Evolutionary conservation across 495 filamentous ascomycete species (phyloP).

Genomic region (Lindgomyces ingoldianus): DNA sequence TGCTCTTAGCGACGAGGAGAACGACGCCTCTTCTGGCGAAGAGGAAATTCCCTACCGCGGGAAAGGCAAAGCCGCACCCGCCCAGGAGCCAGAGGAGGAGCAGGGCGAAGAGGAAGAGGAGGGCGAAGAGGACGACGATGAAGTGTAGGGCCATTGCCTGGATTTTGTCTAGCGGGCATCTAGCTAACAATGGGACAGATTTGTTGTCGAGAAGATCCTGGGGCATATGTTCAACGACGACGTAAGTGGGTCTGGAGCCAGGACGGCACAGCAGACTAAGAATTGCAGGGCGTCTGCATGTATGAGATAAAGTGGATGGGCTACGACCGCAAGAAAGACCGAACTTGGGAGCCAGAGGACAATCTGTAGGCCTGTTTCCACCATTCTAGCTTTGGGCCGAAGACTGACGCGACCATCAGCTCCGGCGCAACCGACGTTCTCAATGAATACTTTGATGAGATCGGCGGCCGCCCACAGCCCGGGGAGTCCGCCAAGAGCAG

Average conservation of each 20-base stretch:
- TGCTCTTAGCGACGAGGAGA: slow-evolving; percentile 44
- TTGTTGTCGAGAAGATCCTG: slow-evolving; percentile 61
- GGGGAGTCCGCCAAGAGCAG: slow-evolving; percentile 22
- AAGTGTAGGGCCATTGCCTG: slow-evolving; percentile 42
- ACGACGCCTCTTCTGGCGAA: slow-evolving; percentile 21
- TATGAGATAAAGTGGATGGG: slow-evolving; percentile 67
- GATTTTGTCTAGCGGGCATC: background rate
- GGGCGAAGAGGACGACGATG: slow-evolving; percentile 48
- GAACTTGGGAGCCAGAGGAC: slow-evolving; percentile 63
- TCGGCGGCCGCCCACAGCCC: slow-evolving; percentile 58
- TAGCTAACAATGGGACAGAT: slow-evolving; percentile 53
- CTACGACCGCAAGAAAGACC: slow-evolving; percentile 56
- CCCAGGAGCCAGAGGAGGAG: slow-evolving; percentile 43
- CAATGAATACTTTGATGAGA: slow-evolving; percentile 54
- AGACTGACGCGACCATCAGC: slow-evolving; percentile 17
- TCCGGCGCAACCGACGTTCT: slow-evolving; percentile 57
- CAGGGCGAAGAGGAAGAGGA: slow-evolving; percentile 48
- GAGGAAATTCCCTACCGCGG: slow-evolving; percentile 35
- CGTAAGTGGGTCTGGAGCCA: background rate
- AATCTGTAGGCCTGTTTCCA: slow-evolving; percentile 47
- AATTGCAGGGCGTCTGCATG: slow-evolving; percentile 4
- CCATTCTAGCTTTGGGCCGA: background rate
- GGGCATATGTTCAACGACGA: slow-evolving; percentile 42
- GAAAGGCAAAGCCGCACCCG: slow-evolving; percentile 9
- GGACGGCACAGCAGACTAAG: slow-evolving; percentile 7